Conservation (phyloP, 148 eudicot genomes). For the Chenopodium album region DNA sequence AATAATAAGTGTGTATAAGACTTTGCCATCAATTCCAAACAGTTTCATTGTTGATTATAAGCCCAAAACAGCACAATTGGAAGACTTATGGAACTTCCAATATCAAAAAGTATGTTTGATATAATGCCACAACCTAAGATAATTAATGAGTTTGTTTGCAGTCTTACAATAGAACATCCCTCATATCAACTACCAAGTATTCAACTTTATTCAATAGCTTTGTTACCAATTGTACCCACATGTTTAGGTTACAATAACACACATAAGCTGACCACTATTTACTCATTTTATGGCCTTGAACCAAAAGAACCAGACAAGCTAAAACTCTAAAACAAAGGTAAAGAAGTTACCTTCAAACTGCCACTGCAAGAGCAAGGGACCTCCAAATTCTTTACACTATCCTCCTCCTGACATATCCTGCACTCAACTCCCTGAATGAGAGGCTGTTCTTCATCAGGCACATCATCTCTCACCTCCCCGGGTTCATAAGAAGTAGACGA, state of each 20-base stretch:
- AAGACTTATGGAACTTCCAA: not conserved
- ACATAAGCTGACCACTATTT: not conserved
- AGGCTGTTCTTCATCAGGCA: slow-evolving; percentile 59
- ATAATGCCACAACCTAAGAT: not conserved
- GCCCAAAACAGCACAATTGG: not conserved
- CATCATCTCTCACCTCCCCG: slow-evolving; percentile 30
- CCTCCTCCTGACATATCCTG: slow-evolving; percentile 93
- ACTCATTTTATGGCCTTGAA: not conserved
- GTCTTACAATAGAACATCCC: not conserved
- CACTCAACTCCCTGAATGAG: slow-evolving; percentile 67
- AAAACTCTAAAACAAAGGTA: not conserved
- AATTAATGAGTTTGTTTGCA: not conserved
- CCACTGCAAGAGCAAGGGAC: slow-evolving; percentile 81
- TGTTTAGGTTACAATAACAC: not conserved
- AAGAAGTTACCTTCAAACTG: slow-evolving; percentile 62
- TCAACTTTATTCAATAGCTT: not conserved
- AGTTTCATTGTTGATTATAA: not conserved
- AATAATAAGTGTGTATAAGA: not conserved
- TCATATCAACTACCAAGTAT: not conserved
- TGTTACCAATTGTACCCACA: not conserved
- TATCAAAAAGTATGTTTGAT: not conserved
- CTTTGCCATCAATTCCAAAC: not conserved
- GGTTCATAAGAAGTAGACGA: slow-evolving; percentile 39
- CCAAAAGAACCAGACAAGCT: not conserved
- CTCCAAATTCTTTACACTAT: slow-evolving; percentile 67